Evolutionary conservation across 202 grass and related monocot species (phyloP).

Genomic region (Schoenoplectus tabernaemontani): DNA sequence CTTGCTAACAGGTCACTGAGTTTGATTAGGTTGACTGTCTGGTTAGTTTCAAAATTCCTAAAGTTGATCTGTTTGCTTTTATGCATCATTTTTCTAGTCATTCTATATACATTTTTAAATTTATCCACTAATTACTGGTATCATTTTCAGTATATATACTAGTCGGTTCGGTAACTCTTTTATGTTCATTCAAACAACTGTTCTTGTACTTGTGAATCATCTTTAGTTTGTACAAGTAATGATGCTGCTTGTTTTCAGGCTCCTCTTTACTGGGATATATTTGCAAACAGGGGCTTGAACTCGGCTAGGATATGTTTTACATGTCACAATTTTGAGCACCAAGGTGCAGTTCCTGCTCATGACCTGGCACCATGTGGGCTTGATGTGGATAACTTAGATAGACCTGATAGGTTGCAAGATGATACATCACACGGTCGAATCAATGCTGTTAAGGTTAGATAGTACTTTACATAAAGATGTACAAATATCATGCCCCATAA

Average conservation of each 20-base stretch:
- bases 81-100: background rate
- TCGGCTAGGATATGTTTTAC: conserved; percentile 96
- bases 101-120: background rate
- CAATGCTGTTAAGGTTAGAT: conserved; percentile 81
- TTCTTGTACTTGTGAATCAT: background rate
- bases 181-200: background rate
- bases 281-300: conserved; percentile 68
- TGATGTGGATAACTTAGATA: conserved; percentile 77
- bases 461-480: background rate
- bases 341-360: conserved; percentile 65
- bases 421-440: conserved; percentile 68
- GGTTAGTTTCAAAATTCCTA: background rate
- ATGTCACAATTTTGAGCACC: conserved; percentile 97
- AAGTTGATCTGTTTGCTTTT: background rate
- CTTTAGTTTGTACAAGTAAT: background rate
- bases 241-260: conserved; percentile 34
- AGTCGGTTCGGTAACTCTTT: background rate
- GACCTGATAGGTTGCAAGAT: conserved; percentile 80
- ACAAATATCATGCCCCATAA: background rate
- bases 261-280: conserved; percentile 97
- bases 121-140: conserved; percentile 2
- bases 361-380: conserved; percentile 80
- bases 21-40: background rate
- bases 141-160: conserved; percentile 19
- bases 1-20: background rate